Conservation (phyloP, 2,329 filamentous ascomycete genomes). For the Trichoderma guizhouense region DNA sequence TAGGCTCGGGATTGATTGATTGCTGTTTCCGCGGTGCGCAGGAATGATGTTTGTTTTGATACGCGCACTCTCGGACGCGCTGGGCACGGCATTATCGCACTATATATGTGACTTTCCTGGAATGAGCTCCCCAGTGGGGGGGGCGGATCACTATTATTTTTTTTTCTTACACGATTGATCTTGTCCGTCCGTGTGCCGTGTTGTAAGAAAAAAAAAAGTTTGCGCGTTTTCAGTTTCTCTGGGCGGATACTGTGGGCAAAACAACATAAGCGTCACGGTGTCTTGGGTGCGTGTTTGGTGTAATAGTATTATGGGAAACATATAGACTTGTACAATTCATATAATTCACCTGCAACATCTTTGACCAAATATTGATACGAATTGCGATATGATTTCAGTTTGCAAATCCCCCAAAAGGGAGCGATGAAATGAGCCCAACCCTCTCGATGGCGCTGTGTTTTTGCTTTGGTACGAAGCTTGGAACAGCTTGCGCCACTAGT, state of each 20-base stretch:
- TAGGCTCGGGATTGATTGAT: constrained; percentile 19
- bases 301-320: not conserved
- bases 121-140: constrained; percentile 9
- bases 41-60: constrained; percentile 24
- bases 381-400: not conserved
- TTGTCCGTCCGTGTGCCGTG: not conserved
- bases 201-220: not conserved
- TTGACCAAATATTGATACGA: not conserved
- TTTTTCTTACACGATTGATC: not conserved
- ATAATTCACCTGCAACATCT: not conserved
- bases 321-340: not conserved
- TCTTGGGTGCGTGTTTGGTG: not conserved
- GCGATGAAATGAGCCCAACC: not conserved
- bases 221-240: not conserved
- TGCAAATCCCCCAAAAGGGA: not conserved
- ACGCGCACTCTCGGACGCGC: constrained; percentile 22
- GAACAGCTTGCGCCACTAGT: not conserved
- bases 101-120: constrained; percentile 17
- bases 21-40: constrained; percentile 22
- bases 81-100: constrained; percentile 21
- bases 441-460: not conserved
- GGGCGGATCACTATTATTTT: constrained; percentile 12
- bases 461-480: not conserved
- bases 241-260: not conserved
- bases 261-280: not conserved